Base-by-base conservation (phyloP, 1,139 yeast genomes). In the Candida sanyaensis region DNA sequence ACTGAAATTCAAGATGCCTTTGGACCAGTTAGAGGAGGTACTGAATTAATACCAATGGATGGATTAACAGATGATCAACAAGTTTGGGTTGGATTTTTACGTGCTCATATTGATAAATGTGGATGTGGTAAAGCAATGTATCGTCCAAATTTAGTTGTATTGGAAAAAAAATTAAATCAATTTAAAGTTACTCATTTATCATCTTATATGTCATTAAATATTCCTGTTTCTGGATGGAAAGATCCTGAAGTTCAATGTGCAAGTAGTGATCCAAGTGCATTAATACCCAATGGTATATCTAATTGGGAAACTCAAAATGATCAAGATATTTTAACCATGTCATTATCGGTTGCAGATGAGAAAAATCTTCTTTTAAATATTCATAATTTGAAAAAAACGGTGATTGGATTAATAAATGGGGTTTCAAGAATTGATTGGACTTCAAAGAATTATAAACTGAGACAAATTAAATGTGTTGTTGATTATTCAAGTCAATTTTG, bases 21-120 rank as follows among this genome's bases (percentile, higher is more conserved):
- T 8, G 75, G 76, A 1, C 68, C 71, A 2, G 59, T 71, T 10
- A 56, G 77, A 49, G 77, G 77, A 7, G 77, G 77, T 6, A 71
- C 77, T 4, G 69, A 68, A 44, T 50, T 71, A 43, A 48, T 68
- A 3, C 68, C 65, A 1, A 32, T 47, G n/a, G 37, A 34, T 6
- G 26, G 24, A 12, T n/a, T 30, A 9, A 17, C 30, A 11, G 32
- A 33, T 10, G 41, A 41, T 23, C 29, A 28, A 13, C 70, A 68
- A 47, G 52, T 65, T 8, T 71, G 73, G 75, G 49, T 69, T 1
- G 73, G 74, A 3, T 66, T 71, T 48, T 70, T 74, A 1, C 55
- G 77, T 42, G 73, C 75, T 5, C 75, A 71, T 54, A 50, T 71
- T 8, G 51, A 52, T 40, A 46, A 55, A 12, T 71, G 77, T 56